Evolutionary conservation across 352 stramenopile species (phyloP).

Genomic region (Globisporangium viniferum): DNA sequence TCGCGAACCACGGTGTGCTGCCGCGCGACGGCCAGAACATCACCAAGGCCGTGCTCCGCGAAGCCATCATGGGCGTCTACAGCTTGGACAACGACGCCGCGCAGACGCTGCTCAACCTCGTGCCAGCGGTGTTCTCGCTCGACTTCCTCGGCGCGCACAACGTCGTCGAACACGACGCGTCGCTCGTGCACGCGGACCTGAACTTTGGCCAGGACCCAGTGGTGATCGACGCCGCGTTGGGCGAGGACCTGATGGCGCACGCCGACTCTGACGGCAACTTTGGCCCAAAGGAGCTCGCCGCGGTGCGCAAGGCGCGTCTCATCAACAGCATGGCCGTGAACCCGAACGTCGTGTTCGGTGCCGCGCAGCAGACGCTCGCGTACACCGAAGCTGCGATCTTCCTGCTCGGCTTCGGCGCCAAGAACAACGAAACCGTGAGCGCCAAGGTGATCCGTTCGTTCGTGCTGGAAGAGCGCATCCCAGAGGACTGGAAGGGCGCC

Average conservation of each 20-base stretch:
- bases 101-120: constrained; percentile 25
- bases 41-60: constrained; percentile 31
- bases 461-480: constrained; percentile 34
- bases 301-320: constrained; percentile 27
- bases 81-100: constrained; percentile 38
- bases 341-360: constrained; percentile 33
- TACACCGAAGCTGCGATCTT: constrained; percentile 37
- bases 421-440: constrained; percentile 26
- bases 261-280: not conserved
- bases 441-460: constrained; percentile 28
- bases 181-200: constrained; percentile 11
- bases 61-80: constrained; percentile 41
- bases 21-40: constrained; percentile 52
- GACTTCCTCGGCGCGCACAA: constrained; percentile 47
- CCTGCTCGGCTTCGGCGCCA: constrained; percentile 30
- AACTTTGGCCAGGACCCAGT: not conserved
- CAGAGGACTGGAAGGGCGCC: constrained; percentile 23
- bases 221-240: not conserved
- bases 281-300: constrained; percentile 23
- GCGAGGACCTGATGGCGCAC: not conserved
- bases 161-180: constrained; percentile 68
- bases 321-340: constrained; percentile 28
- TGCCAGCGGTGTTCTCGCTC: constrained; percentile 42
- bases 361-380: constrained; percentile 30
- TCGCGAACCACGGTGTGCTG: constrained; percentile 65